A percentile compares a stretch with the other conserved stretches of the same genome.
These are phyloP conservation scores for Rhododendron vialii DNA, from an alignment of 148 eudicot genomes.

Conservation along the genomic window DNA sequence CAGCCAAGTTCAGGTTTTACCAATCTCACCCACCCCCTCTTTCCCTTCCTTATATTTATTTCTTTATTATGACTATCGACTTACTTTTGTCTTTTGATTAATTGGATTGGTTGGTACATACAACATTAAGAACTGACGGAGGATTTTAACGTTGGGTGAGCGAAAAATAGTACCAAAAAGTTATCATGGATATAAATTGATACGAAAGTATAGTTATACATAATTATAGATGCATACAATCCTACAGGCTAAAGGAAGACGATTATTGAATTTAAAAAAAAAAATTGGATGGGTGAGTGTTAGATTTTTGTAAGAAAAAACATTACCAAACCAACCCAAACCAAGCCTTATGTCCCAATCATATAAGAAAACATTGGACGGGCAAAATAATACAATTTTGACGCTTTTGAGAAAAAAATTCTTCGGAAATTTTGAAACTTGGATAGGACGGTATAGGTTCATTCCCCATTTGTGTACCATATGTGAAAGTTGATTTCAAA, in stretches of 20 bases:
- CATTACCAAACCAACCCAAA: too few relatives aligned
- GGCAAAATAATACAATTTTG: too few relatives aligned
- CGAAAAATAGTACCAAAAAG: neutral
- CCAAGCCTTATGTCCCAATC: too few relatives aligned
- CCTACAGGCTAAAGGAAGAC: neutral
- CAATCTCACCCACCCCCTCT: neutral
- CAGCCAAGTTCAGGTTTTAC: constrained; percentile 65
- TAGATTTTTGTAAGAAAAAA: neutral
- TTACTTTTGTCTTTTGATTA: neutral
- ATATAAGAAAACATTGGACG: neutral
- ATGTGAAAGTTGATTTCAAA: neutral
- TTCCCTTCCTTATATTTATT: neutral
- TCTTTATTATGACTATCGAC: neutral
- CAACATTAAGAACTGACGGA: neutral
- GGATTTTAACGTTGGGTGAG: neutral
- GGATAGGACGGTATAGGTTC: neutral
- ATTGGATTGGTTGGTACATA: neutral
- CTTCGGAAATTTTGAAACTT: neutral
- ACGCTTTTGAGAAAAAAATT: neutral
- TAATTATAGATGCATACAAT: neutral
- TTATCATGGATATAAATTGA: neutral
- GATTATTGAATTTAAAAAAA: too few relatives aligned
- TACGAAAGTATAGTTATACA: neutral
- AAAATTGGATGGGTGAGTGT: neutral
- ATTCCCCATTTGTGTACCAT: neutral